Evolutionary conservation across 2,329 filamentous ascomycete species (phyloP).

Genomic region (Chaetomium globosum): DNA sequence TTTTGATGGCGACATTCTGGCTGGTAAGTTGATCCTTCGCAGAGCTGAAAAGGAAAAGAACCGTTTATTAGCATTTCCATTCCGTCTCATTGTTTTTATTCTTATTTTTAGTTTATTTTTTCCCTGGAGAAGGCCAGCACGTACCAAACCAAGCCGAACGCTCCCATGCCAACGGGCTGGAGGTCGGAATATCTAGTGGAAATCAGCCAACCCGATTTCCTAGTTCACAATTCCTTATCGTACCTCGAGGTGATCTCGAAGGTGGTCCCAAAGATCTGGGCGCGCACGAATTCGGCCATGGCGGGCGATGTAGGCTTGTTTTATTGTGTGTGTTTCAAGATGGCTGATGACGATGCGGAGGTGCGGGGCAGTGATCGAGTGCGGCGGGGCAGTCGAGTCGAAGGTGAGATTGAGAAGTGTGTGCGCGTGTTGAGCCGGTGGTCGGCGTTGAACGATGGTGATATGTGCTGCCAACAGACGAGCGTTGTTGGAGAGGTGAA

Average conservation of each 20-base stretch:
- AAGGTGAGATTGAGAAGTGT: background rate
- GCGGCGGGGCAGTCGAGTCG: background rate
- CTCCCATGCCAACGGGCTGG: conserved; percentile 98
- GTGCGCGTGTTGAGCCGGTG: background rate
- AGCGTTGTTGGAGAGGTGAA: background rate
- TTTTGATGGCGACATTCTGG: conserved; percentile 97
- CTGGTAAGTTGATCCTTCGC: conserved; percentile 96
- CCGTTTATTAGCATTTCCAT: conserved; percentile 27
- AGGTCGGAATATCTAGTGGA: conserved; percentile 79
- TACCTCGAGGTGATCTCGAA: conserved; percentile 99
- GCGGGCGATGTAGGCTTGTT: conserved; percentile 45
- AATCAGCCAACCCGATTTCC: conserved; percentile 14
- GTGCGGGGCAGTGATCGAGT: conserved; percentile 18
- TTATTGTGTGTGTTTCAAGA: conserved; percentile 10
- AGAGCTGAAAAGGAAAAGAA: conserved; percentile 62
- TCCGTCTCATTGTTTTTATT: background rate
- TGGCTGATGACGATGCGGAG: conserved; percentile 20
- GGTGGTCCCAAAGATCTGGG: conserved; percentile 98
- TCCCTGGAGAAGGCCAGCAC: conserved; percentile 1
- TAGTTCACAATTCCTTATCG: background rate
- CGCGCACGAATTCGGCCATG: conserved; percentile 99
- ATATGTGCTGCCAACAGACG: background rate
- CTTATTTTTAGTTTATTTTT: too few relatives aligned
- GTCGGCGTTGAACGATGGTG: background rate
- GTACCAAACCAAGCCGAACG: conserved; percentile 96